Base-by-base conservation (phyloP, 139 green algal genomes). In the Micractinium conductrix region DNA sequence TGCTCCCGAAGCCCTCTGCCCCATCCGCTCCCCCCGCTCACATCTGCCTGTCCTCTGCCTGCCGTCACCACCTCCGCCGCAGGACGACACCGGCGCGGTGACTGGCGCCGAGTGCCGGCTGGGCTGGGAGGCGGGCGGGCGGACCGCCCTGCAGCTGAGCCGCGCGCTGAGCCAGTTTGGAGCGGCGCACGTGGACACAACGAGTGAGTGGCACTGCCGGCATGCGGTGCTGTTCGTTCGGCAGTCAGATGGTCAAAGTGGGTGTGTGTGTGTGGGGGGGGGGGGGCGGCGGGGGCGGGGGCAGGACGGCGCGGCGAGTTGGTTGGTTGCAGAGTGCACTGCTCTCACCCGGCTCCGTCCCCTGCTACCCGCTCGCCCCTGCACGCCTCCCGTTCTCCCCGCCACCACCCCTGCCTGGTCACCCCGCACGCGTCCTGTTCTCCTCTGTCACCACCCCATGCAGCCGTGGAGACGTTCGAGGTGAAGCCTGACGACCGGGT, bases 401-500 rank as follows among this genome's bases (percentile, higher is more conserved):
- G 28, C 40, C 69, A 28, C 69, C 69, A 53, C 22, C n/a, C n/a
- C n/a, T n/a, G n/a, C n/a, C n/a, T n/a, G n/a, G n/a, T n/a, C n/a
- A n/a, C n/a, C n/a, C n/a, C n/a, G n/a, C n/a, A n/a, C n/a, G n/a
- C n/a, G n/a, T n/a, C n/a, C n/a, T n/a, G n/a, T n/a, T n/a, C n/a
- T n/a, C n/a, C n/a, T n/a, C n/a, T n/a, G n/a, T n/a, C n/a, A n/a
- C n/a, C n/a, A n/a, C 30, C 19, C 48, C 26, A 1, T 37, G 48
- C 76, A 82, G 76, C 76, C 22, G 62, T 82, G 37, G 76, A 82
- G 8, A 82, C 62, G 3, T 82, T 82, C 42, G 76, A 82, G 26
- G 62, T 71, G 37, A 42, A 67, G 26, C 76, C 76, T 2, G 55
- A 42, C 14, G 37, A 82, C 58, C 58, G 76, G 58, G 12, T 71